Evolutionary conservation across 2,329 filamentous ascomycete species (phyloP).

Genomic region (Elsinoe ampelina): DNA sequence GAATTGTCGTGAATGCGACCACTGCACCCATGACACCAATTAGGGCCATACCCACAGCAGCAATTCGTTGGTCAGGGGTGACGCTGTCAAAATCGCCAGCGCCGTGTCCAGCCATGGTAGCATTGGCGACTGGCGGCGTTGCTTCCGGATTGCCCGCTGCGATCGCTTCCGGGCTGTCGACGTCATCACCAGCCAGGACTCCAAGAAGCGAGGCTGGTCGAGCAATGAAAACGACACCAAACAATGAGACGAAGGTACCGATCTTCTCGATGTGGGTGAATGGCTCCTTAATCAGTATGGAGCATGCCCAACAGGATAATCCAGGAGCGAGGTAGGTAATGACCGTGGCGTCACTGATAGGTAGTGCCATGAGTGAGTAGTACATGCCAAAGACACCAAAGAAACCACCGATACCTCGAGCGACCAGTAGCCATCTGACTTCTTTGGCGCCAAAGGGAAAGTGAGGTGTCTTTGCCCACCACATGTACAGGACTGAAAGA

Average conservation of each 20-base stretch:
- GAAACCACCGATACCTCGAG: slow-evolving; percentile 61
- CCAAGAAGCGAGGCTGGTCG: slow-evolving; percentile 53
- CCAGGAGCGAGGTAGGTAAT: slow-evolving; percentile 79
- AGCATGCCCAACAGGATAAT: slow-evolving; percentile 71
- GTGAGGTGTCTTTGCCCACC: slow-evolving; percentile 55
- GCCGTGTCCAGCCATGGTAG: slow-evolving; percentile 16
- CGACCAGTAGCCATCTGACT: slow-evolving; percentile 57
- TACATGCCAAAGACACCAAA: slow-evolving; percentile 74
- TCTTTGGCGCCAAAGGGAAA: slow-evolving; percentile 61
- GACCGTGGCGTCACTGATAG: slow-evolving; percentile 78
- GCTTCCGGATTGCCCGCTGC: slow-evolving; percentile 22
- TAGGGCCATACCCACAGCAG: slow-evolving; percentile 62
- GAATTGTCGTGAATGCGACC: slow-evolving; percentile 63
- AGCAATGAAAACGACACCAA: slow-evolving; percentile 76
- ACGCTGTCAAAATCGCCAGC: slow-evolving; percentile 34
- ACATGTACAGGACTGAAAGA: slow-evolving; percentile 64
- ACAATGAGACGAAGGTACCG: slow-evolving; percentile 63
- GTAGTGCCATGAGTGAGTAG: slow-evolving; percentile 66
- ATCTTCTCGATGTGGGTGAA: slow-evolving; percentile 71
- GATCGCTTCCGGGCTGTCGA: slow-evolving; percentile 13
- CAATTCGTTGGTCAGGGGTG: slow-evolving; percentile 56
- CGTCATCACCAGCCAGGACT: slow-evolving; percentile 22
- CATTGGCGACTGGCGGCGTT: slow-evolving; percentile 21
- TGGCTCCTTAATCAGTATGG: slow-evolving; percentile 62
- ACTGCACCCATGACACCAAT: slow-evolving; percentile 69